phyloP scores from a whole-genome alignment of 164 flowering plant species.

The Protea cynaroides region DNA sequence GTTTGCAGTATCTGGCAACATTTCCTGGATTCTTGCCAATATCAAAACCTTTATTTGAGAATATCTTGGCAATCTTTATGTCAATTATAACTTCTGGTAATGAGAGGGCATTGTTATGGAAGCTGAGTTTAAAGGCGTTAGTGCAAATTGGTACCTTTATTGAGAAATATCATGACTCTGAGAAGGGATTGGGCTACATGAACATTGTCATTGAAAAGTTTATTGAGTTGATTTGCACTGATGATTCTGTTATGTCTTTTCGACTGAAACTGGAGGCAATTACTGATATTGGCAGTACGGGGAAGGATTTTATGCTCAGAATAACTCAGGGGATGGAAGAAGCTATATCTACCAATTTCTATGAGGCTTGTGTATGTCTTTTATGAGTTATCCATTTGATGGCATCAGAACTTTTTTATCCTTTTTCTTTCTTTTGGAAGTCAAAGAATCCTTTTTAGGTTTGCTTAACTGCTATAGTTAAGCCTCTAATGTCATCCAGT shows the following conservation, averaged over 20 bases:
- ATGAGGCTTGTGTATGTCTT: constrained; percentile 52
- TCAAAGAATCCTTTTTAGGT: neutral
- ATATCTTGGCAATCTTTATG: constrained; percentile 41
- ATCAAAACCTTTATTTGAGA: constrained; percentile 42
- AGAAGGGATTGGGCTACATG: constrained; percentile 43
- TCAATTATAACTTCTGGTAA: constrained; percentile 34
- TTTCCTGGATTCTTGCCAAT: constrained; percentile 47
- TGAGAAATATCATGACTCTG: constrained; percentile 39
- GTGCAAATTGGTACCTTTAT: constrained; percentile 55
- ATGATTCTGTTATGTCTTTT: constrained; percentile 40
- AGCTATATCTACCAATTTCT: constrained; percentile 41
- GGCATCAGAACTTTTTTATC: neutral
- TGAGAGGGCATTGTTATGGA: constrained; percentile 44
- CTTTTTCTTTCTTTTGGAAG: neutral
- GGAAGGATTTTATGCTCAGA: constrained; percentile 40
- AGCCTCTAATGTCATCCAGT: neutral
- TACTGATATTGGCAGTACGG: constrained; percentile 47
- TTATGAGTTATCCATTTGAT: constrained; percentile 1
- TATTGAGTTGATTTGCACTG: constrained; percentile 32
- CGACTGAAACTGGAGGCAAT: constrained; percentile 55
- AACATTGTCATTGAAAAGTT: constrained; percentile 52
- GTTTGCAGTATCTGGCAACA: constrained; percentile 68
- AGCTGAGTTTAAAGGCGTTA: constrained; percentile 50
- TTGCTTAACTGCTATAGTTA: neutral
- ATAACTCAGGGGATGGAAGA: constrained; percentile 52